Percentiles rank a stretch among this genome's conserved stretches.
Evolutionary conservation across 1,284 basidiomycete species (phyloP).

Genomic region (Cystobasidium pallidum): DNA sequence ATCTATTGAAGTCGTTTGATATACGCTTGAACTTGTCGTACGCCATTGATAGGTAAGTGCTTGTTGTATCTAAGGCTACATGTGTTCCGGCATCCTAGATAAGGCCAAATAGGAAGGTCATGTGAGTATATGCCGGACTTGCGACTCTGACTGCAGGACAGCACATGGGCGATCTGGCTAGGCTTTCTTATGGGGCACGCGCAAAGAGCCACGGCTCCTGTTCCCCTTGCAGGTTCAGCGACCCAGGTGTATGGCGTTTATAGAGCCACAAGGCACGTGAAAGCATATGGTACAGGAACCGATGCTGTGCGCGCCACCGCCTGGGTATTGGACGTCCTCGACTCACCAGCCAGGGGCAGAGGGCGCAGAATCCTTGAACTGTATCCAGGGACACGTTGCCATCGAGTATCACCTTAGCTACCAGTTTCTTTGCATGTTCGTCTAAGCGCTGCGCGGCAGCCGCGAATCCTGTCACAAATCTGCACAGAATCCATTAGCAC

Average conservation of each 20-base stretch:
- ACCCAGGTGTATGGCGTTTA: too few relatives aligned
- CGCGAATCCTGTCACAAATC: slow-evolving; percentile 25
- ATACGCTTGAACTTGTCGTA: slow-evolving; percentile 25
- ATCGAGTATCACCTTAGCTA: slow-evolving; percentile 20
- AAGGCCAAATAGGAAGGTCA: too few relatives aligned
- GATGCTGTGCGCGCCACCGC: too few relatives aligned
- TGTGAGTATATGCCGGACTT: background rate
- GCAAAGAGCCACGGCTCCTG: too few relatives aligned
- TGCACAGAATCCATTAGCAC: background rate
- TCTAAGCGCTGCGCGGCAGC: slow-evolving; percentile 31
- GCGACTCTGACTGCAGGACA: too few relatives aligned
- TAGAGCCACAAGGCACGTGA: too few relatives aligned
- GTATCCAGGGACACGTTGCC: slow-evolving; percentile 27
- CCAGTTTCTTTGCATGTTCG: slow-evolving; percentile 21
- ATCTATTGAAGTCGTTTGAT: background rate
- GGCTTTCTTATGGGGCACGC: too few relatives aligned
- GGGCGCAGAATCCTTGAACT: slow-evolving; percentile 27
- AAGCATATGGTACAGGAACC: too few relatives aligned
- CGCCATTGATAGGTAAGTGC: slow-evolving; percentile 36
- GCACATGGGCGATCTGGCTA: too few relatives aligned
- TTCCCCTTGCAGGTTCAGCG: too few relatives aligned
- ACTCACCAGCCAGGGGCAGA: slow-evolving; percentile 35
- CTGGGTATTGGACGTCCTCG: too few relatives aligned
- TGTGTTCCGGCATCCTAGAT: slow-evolving; percentile 30
- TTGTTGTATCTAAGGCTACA: slow-evolving; percentile 32